Conservation (phyloP, 2,329 filamentous ascomycete species). For the Colletotrichum lini region DNA sequence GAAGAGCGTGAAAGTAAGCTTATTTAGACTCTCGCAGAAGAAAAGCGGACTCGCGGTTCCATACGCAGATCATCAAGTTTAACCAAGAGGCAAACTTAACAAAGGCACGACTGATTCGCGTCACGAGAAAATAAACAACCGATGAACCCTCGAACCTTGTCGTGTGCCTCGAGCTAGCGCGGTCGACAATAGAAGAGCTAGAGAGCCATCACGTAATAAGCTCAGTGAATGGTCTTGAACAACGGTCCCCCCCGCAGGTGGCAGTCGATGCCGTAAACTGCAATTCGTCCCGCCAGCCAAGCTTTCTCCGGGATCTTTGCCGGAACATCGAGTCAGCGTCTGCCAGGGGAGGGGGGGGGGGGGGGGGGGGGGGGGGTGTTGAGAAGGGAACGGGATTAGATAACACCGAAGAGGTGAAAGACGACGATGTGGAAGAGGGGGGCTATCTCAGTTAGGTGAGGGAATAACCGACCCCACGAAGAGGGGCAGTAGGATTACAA, state of each 20-base stretch:
- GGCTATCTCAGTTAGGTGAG: not conserved
- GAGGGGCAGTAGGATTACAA: not conserved
- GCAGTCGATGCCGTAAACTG: slow-evolving; percentile 31
- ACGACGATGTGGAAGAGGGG: not conserved
- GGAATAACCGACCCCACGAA: too few species aligned
- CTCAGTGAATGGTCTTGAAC: slow-evolving; percentile 2
- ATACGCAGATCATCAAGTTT: not conserved
- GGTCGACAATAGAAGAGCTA: not conserved
- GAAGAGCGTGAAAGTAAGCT: slow-evolving; percentile 17
- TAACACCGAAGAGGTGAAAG: too few species aligned
- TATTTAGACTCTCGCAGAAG: slow-evolving; percentile 5
- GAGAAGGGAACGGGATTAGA: too few species aligned
- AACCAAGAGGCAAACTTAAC: not conserved
- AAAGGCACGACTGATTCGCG: not conserved
- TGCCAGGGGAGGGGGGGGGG: not conserved
- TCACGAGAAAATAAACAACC: not conserved
- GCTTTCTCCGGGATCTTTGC: not conserved
- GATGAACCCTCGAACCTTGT: not conserved
- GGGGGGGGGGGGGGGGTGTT: too few species aligned
- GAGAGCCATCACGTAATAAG: slow-evolving; percentile 13
- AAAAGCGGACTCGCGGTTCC: not conserved
- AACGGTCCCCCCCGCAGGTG: slow-evolving; percentile 15
- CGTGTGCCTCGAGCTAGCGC: slow-evolving; percentile 4
- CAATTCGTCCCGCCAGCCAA: slow-evolving; percentile 19
- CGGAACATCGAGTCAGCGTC: slow-evolving; percentile 13